Evolutionary conservation across 2,329 filamentous ascomycete species (phyloP), one percentile per base, ranked within the genome.

Genomic region (Onygena corvina): DNA sequence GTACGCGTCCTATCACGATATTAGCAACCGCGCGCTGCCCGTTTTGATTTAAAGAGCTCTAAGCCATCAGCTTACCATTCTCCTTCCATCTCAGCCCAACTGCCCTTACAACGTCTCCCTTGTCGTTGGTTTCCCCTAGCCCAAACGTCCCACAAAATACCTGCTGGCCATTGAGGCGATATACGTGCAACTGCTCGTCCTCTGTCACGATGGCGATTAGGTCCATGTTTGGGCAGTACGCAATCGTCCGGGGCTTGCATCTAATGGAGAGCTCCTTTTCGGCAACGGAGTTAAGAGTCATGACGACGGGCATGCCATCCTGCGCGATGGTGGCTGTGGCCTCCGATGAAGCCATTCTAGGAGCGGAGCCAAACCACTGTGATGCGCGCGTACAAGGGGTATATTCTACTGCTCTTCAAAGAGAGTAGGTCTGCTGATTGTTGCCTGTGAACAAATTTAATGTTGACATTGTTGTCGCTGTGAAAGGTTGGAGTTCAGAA

Each of bases 201-300:
- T 75, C 73, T n/a, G 75, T 77, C 11, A 83, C 81, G 9, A 86
- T 71, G 9, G 84, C 84, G 9, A 88, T 74, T 40, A 96, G 74
- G 66, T 95, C 86, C 71, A 94, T 85, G 6, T 81, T 83, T 12
- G 89, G 86, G 65, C 87, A 94, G 65, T 84, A 86, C 21, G 81
- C 75, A 29, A 90, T 72, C 46, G 83, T 59, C 51, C 58, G 60
- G 46, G 63, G 53, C 56, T 71, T 70, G 57, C 66, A 68, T 65
- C 65, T 68, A 58, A 62, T 59, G 27, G 64, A 58, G 33, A 70
- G 58, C 46, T 59, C 61, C 56, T 70, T 68, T 54, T 68, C 67
- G 35, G 61, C 64, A 40, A 69, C 63, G 12, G 63, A 57, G 4
- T 62, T 61, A 51, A 70, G 64, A 3, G 18, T 14, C 36, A 23